Base-by-base conservation (phyloP, 768 basidiomycete genomes). In the Holtermanniella nyarrowii region DNA sequence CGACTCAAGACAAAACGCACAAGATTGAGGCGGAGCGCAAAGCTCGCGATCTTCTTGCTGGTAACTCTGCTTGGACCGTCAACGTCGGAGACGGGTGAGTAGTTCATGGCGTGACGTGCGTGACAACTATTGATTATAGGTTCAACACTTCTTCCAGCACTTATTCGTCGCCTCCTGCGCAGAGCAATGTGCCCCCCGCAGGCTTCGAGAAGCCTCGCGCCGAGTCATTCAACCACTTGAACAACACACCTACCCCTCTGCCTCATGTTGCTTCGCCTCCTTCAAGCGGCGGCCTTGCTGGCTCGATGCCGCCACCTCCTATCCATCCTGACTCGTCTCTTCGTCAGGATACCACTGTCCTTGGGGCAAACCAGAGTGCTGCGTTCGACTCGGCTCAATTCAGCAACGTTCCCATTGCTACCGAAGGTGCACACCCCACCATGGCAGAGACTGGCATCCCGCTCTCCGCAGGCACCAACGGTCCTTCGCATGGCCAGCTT, bases 361-460 rank as follows among this genome's bases (percentile, higher is more conserved):
- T n/a, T n/a, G n/a, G n/a, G n/a, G 16, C 31, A 16, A 7, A 37
- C 31, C 7, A 7, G 31, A 7, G 10, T 37, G 31, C 16, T 16
- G 31, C 31, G 31, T 16, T 16, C 31, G 31, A 7, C 31, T 7
- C 7, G 7, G 31, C 31, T 7, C 31, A 7, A 7, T 7, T 37
- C 31, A 37, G 31, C 31, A 7, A 7, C 10, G 10, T 16, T 37
- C 31, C 31, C 7, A 16, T 16, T 7, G 31, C 7, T 16, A 7
- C 16, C 31, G 31, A 37, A 16, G 31, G 10, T 37, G 7, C 31
- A 16, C 31, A 37, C 31, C 83, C 82, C 3, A 85, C 83, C 3
- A 76, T 87, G 5, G 82, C 85, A 10, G 85, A 86, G 66, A 85
- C 85, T 0, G 84, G 83, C 12, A 72, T 84, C n/a, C 84, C 83